Percentiles rank a stretch among this genome's conserved stretches.
Evolutionary conservation across 257 asterid species (phyloP).

Genomic region (Rubia yunnanensis): DNA sequence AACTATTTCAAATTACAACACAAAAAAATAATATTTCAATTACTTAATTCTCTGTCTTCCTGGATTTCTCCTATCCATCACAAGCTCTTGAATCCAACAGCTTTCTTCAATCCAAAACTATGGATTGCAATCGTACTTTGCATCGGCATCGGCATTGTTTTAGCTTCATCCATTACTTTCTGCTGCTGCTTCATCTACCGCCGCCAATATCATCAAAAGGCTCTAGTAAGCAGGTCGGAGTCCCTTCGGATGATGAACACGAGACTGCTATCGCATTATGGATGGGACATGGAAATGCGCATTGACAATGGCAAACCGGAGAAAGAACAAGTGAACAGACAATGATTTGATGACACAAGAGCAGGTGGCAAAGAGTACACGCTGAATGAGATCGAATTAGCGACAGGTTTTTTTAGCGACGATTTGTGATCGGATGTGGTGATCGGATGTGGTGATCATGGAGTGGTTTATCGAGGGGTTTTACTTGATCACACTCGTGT

Average conservation of each 20-base stretch:
- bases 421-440: slow-evolving; percentile 39
- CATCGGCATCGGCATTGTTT: slow-evolving; percentile 9
- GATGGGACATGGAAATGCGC: slow-evolving; percentile 29
- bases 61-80: slow-evolving; percentile 14
- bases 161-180: slow-evolving; percentile 14
- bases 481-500: slow-evolving; percentile 26
- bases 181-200: slow-evolving; percentile 13
- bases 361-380: slow-evolving; percentile 12
- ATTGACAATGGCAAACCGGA: slow-evolving; percentile 15
- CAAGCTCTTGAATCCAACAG: slow-evolving; percentile 25
- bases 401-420: slow-evolving; percentile 30
- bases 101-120: slow-evolving; percentile 31
- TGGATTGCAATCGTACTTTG: slow-evolving; percentile 26
- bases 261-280: slow-evolving; percentile 24
- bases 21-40: background rate
- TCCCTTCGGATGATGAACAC: slow-evolving; percentile 20
- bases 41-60: slow-evolving; percentile 15
- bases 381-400: slow-evolving; percentile 35
- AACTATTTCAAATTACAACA: background rate
- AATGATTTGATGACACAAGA: background rate
- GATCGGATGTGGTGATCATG: slow-evolving; percentile 42
- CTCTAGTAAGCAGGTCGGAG: background rate
- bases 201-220: background rate
- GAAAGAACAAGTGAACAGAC: slow-evolving; percentile 13
- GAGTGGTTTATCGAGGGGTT: slow-evolving; percentile 40